Base-by-base conservation (phyloP, 371 early-diverging fungal species). In the Mucor piriformis region DNA sequence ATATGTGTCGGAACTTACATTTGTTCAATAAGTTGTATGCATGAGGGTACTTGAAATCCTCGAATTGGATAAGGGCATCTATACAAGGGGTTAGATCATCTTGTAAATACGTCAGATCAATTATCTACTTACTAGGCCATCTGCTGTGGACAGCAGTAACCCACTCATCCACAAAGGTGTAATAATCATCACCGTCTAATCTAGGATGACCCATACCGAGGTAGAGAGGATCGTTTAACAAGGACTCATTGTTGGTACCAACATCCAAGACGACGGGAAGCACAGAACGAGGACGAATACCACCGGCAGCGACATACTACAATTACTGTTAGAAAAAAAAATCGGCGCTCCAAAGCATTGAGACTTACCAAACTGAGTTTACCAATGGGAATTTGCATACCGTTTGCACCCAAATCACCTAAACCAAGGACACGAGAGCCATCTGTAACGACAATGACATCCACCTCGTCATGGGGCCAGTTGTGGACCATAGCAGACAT, bases 401-500 rank as follows among this genome's bases (percentile, higher is more conserved):
- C 88, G 59, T 84, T 86, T 13, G 83, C 84, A n/a, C 88, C 88
- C 52, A 88, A 63, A 68, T 88, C 87, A 49, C 87, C 87, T 27
- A 88, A 67, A 23, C 88, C 88, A 18, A 88, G 69, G 6, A 88
- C 83, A 50, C 88, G 75, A 10, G 84, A 83, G 32, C 88, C 88
- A 64, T 88, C 88, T 23, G 88, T 86, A 5, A 88, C 86, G 10
- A 87, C 87, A 69, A 86, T 86, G 10, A 86, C 83, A 59, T 84
- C 84, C 21, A 84, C 79, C 49, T 83, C 77, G 48, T 80, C 78
- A 50, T 79, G 76, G 24, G 82, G 80, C 84, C 84, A 83, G 55
- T 83, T 83, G 43, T 80, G 70, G 1, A 82, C 79, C 79, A 83
- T 81, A 21, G 79, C 76, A 33, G 83, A 81, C 85, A 85, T 85